Base-by-base conservation (phyloP, 192 early-diverging fungal species). In the Kappamyces sp. region DNA sequence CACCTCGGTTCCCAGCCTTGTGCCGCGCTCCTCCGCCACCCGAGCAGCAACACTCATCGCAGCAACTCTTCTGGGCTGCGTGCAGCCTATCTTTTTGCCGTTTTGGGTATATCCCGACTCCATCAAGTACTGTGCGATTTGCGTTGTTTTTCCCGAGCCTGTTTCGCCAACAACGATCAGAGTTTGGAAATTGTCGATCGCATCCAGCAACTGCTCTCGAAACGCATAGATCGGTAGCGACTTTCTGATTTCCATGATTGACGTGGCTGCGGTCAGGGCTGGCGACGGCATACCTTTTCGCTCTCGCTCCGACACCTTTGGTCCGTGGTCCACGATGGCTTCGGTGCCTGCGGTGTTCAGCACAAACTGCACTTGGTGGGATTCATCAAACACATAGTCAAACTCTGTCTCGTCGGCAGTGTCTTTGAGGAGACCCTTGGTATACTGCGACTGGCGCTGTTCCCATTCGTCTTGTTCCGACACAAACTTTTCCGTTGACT, bases 81-180 rank as follows among this genome's bases (percentile, higher is more conserved):
- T 99, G 80, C 96, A 99, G 15, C 91, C 93, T 65, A 99, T 83
- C 67, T 80, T 80, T 47, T 86, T 87, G 10, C 87, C 85, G 32
- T 79, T 77, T 43, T 90, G 90, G 32, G 92, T 90, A 61, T 92
- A 99, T 12, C 97, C 97, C 4, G 90, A 91, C 62, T 99, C 96
- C 67, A 87, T 81, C 34, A 99, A 72, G 59, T 99, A 99, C 69
- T 99, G 96, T 9, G 97, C 90, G 33, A 99, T 76, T 67, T 99
- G 94, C n/a, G 94, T 99, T 0, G 94, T 99, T 71, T 99, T 99
- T 12, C 95, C 95, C 2, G 91, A 94, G 3, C 96, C 96, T 2
- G 96, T 99, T 74, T 97, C 92, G 40, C 94, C 96, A 8, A 94
- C 93, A 58, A 99, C 88, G 61, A 99, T 83, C n/a, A 99, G 58